Percentiles rank a stretch among this genome's conserved stretches.
Evolutionary conservation across 2,329 filamentous ascomycete genomes (phyloP).

Genomic region (Fusarium annulatum): DNA sequence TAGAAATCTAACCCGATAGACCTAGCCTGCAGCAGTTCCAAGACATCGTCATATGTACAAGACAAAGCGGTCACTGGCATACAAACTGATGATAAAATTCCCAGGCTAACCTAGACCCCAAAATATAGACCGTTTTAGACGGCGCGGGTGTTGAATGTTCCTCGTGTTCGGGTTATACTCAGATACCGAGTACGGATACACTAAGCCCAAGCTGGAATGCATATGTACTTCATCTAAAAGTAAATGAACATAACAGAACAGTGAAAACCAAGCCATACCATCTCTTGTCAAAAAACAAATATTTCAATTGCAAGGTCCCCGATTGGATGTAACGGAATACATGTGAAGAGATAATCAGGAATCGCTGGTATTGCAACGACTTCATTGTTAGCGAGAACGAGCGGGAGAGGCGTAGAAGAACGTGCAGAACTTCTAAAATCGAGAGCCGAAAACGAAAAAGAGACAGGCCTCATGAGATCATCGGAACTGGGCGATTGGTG

Average conservation of each 20-base stretch:
- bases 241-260: background rate
- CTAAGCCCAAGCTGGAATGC: slow-evolving; percentile 8
- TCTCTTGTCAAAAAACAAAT: background rate
- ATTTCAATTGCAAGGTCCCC: slow-evolving; percentile 15
- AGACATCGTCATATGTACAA: background rate
- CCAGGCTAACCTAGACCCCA: background rate
- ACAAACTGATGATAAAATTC: background rate
- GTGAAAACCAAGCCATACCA: background rate
- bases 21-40: background rate
- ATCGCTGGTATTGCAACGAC: background rate
- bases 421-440: background rate
- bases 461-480: slow-evolving; percentile 27
- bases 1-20: background rate
- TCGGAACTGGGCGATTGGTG: slow-evolving; percentile 24
- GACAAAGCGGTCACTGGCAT: background rate
- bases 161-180: slow-evolving; percentile 1
- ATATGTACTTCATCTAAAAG: background rate
- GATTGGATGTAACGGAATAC: slow-evolving; percentile 10
- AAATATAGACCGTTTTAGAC: background rate
- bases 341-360: slow-evolving; percentile 7
- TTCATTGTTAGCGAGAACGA: slow-evolving; percentile 17
- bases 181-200: background rate
- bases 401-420: slow-evolving; percentile 17
- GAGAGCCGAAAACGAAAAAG: slow-evolving; percentile 41
- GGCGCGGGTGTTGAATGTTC: background rate